Base-by-base conservation (phyloP, 139 green algal genomes). In the Chlamydomonas urium region DNA sequence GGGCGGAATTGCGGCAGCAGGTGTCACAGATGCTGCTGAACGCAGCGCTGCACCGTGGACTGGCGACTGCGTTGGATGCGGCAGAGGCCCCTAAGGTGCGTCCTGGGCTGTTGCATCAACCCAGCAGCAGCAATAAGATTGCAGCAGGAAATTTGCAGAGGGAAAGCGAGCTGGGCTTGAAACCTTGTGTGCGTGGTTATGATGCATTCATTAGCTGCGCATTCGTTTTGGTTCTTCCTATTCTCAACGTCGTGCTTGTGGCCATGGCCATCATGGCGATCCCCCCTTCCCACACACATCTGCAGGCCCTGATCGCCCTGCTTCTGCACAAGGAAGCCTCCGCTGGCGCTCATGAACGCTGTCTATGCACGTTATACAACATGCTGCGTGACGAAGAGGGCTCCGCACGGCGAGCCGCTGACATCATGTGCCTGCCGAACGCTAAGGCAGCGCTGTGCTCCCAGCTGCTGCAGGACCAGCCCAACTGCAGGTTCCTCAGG, bases 11-110 rank as follows among this genome's bases (percentile, higher is more conserved):
- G 8, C n/a, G 29, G 6, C 32, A 67, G 60, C 32, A 45, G 14
- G 38, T 67, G 10, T 26, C 60, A 47, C 60, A 67, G 33, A 45
- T 45, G 31, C 32, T 67, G 60, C 60, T 67, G 26, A 67, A 67
- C 23, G 60, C 60, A 4, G 60, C 60, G 60, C 60, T 67, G 60
- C 60, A 67, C 29, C 14, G 21, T 29, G 60, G 60, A 38, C n/a
- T 6, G 32, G 60, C 60, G 32, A 17, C 60, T 8, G 31, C 33
- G 14, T 21, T 67, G 60, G 60, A 67, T 21, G 14, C 8, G 10
- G 60, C 60, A n/a, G 17, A 21, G 10, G 29, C 60, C 4, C 60
- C 42, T n/a, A 17, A 53, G 42, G 42, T 53, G 42, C 42, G 42
- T 10, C 42, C 14, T 17, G 10, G 42, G 14, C 42, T 53, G 17